Conservation (phyloP, 495 filamentous ascomycete genomes). For the Penicillium taxi region DNA sequence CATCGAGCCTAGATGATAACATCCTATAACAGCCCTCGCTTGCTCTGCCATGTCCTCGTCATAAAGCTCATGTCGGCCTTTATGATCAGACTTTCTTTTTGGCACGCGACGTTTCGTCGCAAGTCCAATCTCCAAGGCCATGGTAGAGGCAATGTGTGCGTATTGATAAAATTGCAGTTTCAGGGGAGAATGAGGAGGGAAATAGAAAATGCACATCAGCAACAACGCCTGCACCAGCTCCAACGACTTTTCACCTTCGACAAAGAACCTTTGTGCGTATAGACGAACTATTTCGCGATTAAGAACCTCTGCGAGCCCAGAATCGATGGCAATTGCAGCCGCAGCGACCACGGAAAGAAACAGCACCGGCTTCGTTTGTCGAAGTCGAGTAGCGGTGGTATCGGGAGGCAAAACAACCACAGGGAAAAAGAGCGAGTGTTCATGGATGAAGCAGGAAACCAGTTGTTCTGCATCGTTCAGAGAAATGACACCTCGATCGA, state of each 20-base stretch:
- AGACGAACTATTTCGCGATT: conserved; percentile 41
- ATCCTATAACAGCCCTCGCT: conserved; percentile 38
- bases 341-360: conserved; percentile 46
- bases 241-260: conserved; percentile 45
- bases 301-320: conserved; percentile 33
- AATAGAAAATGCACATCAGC: conserved; percentile 43
- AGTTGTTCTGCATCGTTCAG: conserved; percentile 37
- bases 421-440: conserved; percentile 37
- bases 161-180: conserved; percentile 49
- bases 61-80: conserved; percentile 12
- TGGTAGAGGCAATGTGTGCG: conserved; percentile 46
- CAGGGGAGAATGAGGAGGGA: conserved; percentile 38
- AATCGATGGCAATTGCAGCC: conserved; percentile 35
- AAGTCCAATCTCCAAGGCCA: conserved; percentile 48
- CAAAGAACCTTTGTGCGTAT: conserved; percentile 41
- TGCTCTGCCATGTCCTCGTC: conserved; percentile 35
- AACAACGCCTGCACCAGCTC: conserved; percentile 46
- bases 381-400: conserved; percentile 34
- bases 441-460: conserved; percentile 35
- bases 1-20: conserved; percentile 41
- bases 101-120: conserved; percentile 26
- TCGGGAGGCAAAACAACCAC: conserved; percentile 30
- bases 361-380: conserved; percentile 39
- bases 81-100: conserved; percentile 17
- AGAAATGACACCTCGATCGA: conserved; percentile 42